Percentiles rank a stretch among this genome's conserved stretches.
Evolutionary conservation across 1,284 basidiomycete genomes (phyloP).

Genomic region (Thelephora terrestris): DNA sequence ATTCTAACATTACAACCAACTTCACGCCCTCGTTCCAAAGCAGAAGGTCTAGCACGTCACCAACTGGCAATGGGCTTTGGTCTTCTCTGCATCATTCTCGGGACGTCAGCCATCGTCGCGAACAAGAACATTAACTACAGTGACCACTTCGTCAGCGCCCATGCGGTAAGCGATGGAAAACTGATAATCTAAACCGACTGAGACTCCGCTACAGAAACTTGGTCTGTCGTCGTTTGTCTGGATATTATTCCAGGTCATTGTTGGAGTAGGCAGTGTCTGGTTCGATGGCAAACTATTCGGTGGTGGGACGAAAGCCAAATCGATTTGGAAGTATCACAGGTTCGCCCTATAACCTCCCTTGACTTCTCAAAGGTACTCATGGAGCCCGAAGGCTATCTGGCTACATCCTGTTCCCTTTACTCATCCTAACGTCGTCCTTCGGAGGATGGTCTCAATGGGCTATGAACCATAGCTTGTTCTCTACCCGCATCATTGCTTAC

Average conservation of each 20-base stretch:
- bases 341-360: conserved; percentile 13
- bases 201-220: conserved; percentile 30
- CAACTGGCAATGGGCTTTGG: conserved; percentile 46
- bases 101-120: conserved; percentile 41
- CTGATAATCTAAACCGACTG: too few species aligned
- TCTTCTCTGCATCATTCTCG: conserved; percentile 42
- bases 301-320: conserved; percentile 53
- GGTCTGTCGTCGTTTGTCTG: conserved; percentile 45
- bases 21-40: conserved; percentile 52
- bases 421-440: conserved; percentile 48
- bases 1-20: conserved; percentile 70
- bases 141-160: conserved; percentile 56
- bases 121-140: conserved; percentile 40
- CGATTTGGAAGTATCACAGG: conserved; percentile 72
- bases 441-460: conserved; percentile 56
- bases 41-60: conserved; percentile 52
- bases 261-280: conserved; percentile 66
- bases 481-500: conserved; percentile 41
- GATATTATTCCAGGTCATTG: conserved; percentile 41
- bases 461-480: conserved; percentile 23
- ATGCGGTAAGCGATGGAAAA: conserved; percentile 38
- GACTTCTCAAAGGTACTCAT: conserved; percentile 1
- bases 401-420: conserved; percentile 45
- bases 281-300: conserved; percentile 51
- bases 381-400: conserved; percentile 42